Conservation (phyloP, 129 eudicot species). For the Chrysanthemum lavandulifolium region DNA sequence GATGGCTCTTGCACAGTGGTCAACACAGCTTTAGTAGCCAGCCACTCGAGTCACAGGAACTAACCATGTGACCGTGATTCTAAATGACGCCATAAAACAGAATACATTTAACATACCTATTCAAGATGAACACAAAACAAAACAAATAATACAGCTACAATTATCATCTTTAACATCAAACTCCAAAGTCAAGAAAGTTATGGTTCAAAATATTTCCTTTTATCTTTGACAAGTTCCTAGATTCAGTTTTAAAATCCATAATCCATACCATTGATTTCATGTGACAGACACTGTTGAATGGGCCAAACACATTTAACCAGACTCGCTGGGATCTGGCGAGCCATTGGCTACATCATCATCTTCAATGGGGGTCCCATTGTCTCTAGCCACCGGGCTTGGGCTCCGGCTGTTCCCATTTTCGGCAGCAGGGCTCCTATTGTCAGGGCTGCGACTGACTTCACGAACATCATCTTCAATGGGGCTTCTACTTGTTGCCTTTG, state of each 20-base stretch:
- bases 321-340: constrained; percentile 35
- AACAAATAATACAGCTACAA: constrained; percentile 5
- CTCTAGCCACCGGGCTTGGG: constrained; percentile 34
- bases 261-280: constrained; percentile 17
- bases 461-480: constrained; percentile 27
- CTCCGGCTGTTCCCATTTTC: constrained; percentile 34
- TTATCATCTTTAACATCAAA: constrained; percentile 13
- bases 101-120: no score
- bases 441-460: constrained; percentile 27
- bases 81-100: neutral
- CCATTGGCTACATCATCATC: constrained; percentile 37
- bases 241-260: constrained; percentile 1
- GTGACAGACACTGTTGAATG: neutral
- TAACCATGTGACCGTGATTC: neutral
- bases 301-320: constrained; percentile 23
- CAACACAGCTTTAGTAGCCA: no score
- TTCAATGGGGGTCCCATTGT: constrained; percentile 32
- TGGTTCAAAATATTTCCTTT: constrained; percentile 3
- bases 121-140: neutral
- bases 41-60: no score
- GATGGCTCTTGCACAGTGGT: no score
- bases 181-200: constrained; percentile 16
- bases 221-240: constrained; percentile 18
- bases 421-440: constrained; percentile 30
- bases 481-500: constrained; percentile 31